Conservation (phyloP, 2,329 filamentous ascomycete species). For the Xylariales sp. region DNA sequence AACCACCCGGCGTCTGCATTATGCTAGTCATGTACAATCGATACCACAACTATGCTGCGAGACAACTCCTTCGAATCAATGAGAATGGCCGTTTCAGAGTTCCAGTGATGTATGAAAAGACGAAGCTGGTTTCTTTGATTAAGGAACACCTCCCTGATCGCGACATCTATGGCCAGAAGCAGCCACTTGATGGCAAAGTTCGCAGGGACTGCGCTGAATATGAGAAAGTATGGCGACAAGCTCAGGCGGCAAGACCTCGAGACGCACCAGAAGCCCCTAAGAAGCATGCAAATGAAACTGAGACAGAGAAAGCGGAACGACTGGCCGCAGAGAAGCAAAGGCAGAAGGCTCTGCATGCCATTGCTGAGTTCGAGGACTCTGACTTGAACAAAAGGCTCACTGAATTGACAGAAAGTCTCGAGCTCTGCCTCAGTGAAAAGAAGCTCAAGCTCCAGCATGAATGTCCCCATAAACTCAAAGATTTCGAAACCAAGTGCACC, state of each 20-base stretch:
- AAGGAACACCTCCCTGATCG: not conserved
- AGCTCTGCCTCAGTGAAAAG: not conserved
- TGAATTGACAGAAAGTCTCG: not conserved
- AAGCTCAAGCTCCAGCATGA: not conserved
- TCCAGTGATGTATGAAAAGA: slow-evolving; percentile 24
- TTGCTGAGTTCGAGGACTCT: slow-evolving; percentile 3
- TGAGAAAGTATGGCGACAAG: not conserved
- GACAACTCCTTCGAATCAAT: slow-evolving; percentile 62
- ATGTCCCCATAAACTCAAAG: not conserved
- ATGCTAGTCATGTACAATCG: slow-evolving; percentile 65
- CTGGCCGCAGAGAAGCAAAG: slow-evolving; percentile 22
- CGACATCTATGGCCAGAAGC: too few relatives aligned
- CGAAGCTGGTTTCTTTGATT: slow-evolving; percentile 6
- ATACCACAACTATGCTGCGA: slow-evolving; percentile 66
- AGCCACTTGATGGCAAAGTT: slow-evolving; percentile 9
- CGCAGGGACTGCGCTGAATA: not conserved
- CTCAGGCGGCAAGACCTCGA: not conserved
- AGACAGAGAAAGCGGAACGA: too few relatives aligned
- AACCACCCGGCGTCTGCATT: slow-evolving; percentile 65
- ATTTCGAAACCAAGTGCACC: slow-evolving; percentile 6
- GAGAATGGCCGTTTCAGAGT: slow-evolving; percentile 59
- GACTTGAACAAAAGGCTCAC: not conserved
- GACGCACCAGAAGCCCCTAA: slow-evolving; percentile 2
- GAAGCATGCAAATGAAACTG: too few relatives aligned
- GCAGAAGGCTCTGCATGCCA: slow-evolving; percentile 21